Conservation (phyloP, 345 rosid species). For the Lepidium africanum region DNA sequence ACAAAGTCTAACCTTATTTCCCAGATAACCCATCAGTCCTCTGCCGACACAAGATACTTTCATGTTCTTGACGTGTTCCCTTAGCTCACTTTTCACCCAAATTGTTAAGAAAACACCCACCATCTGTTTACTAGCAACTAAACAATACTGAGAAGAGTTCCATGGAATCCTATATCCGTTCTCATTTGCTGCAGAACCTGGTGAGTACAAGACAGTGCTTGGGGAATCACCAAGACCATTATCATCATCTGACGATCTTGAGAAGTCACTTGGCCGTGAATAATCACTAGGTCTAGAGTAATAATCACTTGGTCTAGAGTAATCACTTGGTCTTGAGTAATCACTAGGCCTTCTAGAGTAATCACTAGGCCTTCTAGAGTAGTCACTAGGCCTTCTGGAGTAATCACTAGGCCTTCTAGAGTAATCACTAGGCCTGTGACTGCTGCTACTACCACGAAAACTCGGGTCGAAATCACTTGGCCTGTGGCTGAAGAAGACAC, state of each 20-base stretch:
- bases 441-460: constrained; percentile 24
- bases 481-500: constrained; percentile 75
- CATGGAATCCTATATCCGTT: constrained; percentile 58
- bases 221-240: constrained; percentile 87
- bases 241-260: constrained; percentile 95
- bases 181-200: constrained; percentile 57
- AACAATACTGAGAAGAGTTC: constrained; percentile 76
- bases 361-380: constrained; percentile 54
- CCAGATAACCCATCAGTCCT: constrained; percentile 98
- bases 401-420: constrained; percentile 1
- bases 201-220: constrained; percentile 67
- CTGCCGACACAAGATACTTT: constrained; percentile 97
- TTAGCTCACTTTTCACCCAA: constrained; percentile 87
- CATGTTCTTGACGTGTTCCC: constrained; percentile 83
- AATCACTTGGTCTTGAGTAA: constrained; percentile 20
- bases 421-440: constrained; percentile 48
- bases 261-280: constrained; percentile 83
- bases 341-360: constrained; percentile 72
- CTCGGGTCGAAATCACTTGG: constrained; percentile 67
- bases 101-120: constrained; percentile 91
- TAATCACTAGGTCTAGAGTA: constrained; percentile 72
- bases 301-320: constrained; percentile 33
- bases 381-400: constrained; percentile 3
- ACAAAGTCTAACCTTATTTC: constrained; percentile 69
- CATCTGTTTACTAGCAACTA: constrained; percentile 95